These are phyloP conservation scores for Paragyromitra xinjiangensis DNA, from an alignment of 495 filamentous ascomycete species.

Conservation along the genomic window DNA sequence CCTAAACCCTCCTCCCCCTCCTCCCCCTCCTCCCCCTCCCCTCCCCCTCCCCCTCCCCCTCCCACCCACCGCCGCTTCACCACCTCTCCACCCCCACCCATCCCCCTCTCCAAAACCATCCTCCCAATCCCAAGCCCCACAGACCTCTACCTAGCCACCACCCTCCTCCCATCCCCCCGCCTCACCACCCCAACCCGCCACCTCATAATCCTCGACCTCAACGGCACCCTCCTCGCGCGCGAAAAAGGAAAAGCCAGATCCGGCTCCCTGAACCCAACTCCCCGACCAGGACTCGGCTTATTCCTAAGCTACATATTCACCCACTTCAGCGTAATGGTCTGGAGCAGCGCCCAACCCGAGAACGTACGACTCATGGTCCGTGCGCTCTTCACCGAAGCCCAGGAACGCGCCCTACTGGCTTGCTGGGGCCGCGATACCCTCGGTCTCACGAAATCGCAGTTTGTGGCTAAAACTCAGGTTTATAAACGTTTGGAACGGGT, in stretches of 20 bases:
- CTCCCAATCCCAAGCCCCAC: constrained; percentile 59
- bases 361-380: constrained; percentile 74
- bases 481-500: constrained; percentile 82
- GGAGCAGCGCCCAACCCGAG: constrained; percentile 80
- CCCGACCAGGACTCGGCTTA: constrained; percentile 67
- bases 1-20: neutral
- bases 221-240: constrained; percentile 85
- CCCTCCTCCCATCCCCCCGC: constrained; percentile 46
- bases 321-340: constrained; percentile 81
- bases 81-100: neutral
- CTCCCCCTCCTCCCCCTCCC: neutral
- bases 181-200: constrained; percentile 61
- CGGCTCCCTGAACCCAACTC: constrained; percentile 49
- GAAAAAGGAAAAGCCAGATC: constrained; percentile 46
- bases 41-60: neutral
- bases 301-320: constrained; percentile 75
- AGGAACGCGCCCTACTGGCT: constrained; percentile 66
- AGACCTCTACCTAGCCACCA: constrained; percentile 58
- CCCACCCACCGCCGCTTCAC: neutral
- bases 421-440: constrained; percentile 85
- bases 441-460: constrained; percentile 70
- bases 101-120: neutral
- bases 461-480: constrained; percentile 75
- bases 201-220: constrained; percentile 88
- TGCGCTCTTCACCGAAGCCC: constrained; percentile 62